Evolutionary conservation across 805 yeast genomes (phyloP), one percentile per base, ranked within the genome.

Genomic region (Isabelozyma heimii): DNA sequence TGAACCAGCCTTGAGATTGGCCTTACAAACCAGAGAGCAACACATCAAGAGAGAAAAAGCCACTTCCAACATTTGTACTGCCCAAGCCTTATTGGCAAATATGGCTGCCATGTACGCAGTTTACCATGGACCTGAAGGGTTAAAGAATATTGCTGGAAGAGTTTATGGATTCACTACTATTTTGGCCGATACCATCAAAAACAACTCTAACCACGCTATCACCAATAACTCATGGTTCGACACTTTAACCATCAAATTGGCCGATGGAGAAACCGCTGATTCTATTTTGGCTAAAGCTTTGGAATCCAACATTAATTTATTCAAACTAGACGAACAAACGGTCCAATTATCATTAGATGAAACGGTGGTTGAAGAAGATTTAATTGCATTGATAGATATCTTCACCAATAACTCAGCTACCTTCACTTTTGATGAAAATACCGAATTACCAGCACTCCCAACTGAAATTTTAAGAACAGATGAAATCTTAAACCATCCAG

Each of bases 41-140:
- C 99, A 94, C 68, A 94, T 94, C 64, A 89, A 91, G 69, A 83
- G 99, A 67, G 99, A 94, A 66, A 91, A 89, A 72, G 99, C 99
- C 13, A 94, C 99, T 15, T 90, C 97, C 28, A 94, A 94, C 67
- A 94, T 94, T 50, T 94, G 99, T 74, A 94, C 99, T 15, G 97
- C 99, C 8, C 99, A 94, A 75, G 97, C 97, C 20, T 76, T 94
- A 48, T 75, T 94, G 53, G 99, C 99, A 15, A 94, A 94, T 66
- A 90, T 94, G 74, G 85, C 97, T 17, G 91, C 97, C 24, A 90
- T 87, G 81, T 94, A 92, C 66, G 97, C 91, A 5, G 96, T 94
- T 28, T 94, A 91, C 71, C 99, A 94, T 63, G 99, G 99, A 37
- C 91, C 96, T 12, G 76, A 84, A 56, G 97, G 97, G 10, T 76